phyloP scores from a whole-genome alignment of 129 eudicot species.

The Mikania micrantha region DNA sequence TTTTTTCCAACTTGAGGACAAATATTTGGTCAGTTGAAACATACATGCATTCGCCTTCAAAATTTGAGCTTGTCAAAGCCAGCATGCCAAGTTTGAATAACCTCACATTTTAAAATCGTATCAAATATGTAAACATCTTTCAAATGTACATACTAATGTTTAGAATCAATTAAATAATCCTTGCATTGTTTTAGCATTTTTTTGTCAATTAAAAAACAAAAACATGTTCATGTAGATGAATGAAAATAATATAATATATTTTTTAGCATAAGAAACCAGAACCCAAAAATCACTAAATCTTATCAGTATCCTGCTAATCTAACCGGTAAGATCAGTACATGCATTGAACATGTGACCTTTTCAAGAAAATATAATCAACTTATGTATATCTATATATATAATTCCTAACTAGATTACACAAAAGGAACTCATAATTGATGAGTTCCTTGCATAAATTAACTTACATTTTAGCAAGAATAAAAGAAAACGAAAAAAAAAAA shows the following conservation, averaged over 20 bases:
- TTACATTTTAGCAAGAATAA: constrained; percentile 7
- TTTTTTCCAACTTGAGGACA: not conserved
- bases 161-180: not conserved
- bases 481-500: constrained; percentile 1
- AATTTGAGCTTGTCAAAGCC: constrained; percentile 1
- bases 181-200: not conserved
- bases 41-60: not conserved
- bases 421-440: constrained; percentile 10
- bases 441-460: constrained; percentile 18
- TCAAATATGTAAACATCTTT: not conserved
- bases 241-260: not conserved
- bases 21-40: constrained; percentile 9
- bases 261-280: no score
- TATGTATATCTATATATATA: not conserved
- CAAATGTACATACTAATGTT: not conserved
- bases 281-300: no score
- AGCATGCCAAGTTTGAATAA: constrained; percentile 21
- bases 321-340: no score
- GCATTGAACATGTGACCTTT: no score
- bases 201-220: not conserved
- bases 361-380: constrained; percentile 7
- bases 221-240: constrained; percentile 6
- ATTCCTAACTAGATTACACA: not conserved
- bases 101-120: not conserved
- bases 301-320: no score